Evolutionary conservation across 768 basidiomycete species (phyloP).

Genomic region (Termitomyces sp.): DNA sequence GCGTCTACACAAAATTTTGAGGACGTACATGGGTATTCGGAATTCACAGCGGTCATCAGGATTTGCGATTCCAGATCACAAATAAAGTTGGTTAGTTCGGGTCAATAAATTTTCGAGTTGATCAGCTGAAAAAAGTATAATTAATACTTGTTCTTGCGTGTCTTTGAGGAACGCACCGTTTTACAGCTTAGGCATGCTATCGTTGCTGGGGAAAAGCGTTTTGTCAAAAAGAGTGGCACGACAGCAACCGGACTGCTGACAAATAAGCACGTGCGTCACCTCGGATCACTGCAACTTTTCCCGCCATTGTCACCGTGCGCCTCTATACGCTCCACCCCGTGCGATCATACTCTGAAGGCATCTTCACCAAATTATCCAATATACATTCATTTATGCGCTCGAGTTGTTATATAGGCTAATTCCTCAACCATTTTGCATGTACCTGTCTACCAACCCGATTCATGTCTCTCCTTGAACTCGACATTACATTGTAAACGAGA

Average conservation of each 20-base stretch:
- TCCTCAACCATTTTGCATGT: no score
- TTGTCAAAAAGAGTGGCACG: not conserved
- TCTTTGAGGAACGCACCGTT: not conserved
- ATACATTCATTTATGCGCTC: no score
- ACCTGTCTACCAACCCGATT: no score
- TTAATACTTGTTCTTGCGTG: no score
- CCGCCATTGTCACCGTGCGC: no score
- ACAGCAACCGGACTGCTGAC: not conserved
- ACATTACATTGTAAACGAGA: no score
- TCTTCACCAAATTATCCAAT: no score
- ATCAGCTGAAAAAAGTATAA: not conserved
- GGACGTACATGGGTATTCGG: not conserved
- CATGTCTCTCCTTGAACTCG: no score
- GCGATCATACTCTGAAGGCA: no score
- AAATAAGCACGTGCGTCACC: not conserved
- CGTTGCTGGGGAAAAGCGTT: not conserved
- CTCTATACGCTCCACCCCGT: no score
- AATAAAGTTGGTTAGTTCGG: not conserved
- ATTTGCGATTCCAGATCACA: not conserved
- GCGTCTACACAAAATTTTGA: not conserved
- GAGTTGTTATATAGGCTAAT: no score
- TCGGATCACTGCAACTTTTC: no score
- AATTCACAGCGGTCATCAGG: not conserved
- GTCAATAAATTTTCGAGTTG: not conserved
- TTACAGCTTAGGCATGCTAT: not conserved